Base-by-base conservation (phyloP, 2,329 filamentous ascomycete genomes). In the Talaromyces albobiverticillius region DNA sequence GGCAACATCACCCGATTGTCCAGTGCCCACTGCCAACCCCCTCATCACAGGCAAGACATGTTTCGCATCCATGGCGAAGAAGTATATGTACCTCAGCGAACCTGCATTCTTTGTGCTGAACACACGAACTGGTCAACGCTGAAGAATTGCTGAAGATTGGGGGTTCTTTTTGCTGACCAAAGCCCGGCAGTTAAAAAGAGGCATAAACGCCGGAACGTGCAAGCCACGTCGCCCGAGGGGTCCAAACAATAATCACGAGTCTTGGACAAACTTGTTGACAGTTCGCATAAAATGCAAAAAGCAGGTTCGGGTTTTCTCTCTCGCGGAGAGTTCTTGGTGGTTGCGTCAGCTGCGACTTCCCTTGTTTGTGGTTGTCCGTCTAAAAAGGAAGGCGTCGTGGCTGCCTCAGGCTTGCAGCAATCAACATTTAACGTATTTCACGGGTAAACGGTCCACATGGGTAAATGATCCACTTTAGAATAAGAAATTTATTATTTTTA, bases 181-280 rank as follows among this genome's bases (percentile, higher is more conserved):
- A 11, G n/a, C 16, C 26, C 25, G 48, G 48, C 47, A 20, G 38
- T 20, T 43, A 51, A 40, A 26, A 7, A 14, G n/a, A 40, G n/a
- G n/a, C n/a, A 22, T 16, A n/a, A 38, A 40, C 25, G 20, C 47
- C 34, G 48, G 43, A 51, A 51, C 48, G 23, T 23, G 14, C 25
- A n/a, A n/a, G n/a, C n/a, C n/a, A n/a, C n/a, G n/a, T n/a, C n/a
- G n/a, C n/a, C n/a, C n/a, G n/a, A n/a, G n/a, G n/a, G n/a, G n/a
- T n/a, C n/a, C n/a, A n/a, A n/a, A n/a, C n/a, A n/a, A n/a, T n/a
- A n/a, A n/a, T n/a, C n/a, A n/a, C n/a, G n/a, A n/a, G n/a, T n/a
- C n/a, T n/a, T n/a, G n/a, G n/a, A n/a, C n/a, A n/a, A n/a, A n/a
- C n/a, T n/a, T n/a, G n/a, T n/a, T n/a, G n/a, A n/a, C n/a, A n/a